Evolutionary conservation across 1,284 basidiomycete species (phyloP), one percentile per base, ranked within the genome.

Genomic region (Irpex sp.): DNA sequence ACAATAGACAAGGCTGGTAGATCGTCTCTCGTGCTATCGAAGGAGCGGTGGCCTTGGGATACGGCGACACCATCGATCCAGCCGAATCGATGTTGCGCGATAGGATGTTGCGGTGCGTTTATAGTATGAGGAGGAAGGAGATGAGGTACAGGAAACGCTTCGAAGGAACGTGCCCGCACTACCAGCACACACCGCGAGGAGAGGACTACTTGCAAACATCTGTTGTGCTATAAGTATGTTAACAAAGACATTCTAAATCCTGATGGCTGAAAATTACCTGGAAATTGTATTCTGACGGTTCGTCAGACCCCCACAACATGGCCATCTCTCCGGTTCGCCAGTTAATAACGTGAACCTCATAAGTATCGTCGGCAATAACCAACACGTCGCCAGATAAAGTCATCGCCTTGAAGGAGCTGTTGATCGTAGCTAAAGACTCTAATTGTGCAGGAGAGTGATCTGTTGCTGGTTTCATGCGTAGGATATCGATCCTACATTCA

Each of bases 11-110:
- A 65, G 71, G 65, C 3, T 73, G 69, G 13, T 60, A 35, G 37
- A n/a, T n/a, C 15, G 60, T 39, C 63, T 26, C 43, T 37, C 33
- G 46, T 57, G 17, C 43, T 56, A 36, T 33, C n/a, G 2, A 47
- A 63, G 0, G 62, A 17, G 15, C 47, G 65, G 55, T 54, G 21
- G 19, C 54, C 43, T 60, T 53, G 21, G 35, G 43, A 57, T 60
- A 77, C 68, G 0, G 78, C 69, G 0, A 83, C 78, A 4, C 82
- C 81, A 58, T 88, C 87, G 7, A 87, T 80, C 87, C 86, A 88
- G 19, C 86, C 86, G 21, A 87, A 87, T 7, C 83, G 80, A 65
- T 82, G 79, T 21, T 65, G 74, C 0, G 78, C 77, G 31, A 83
- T 68, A 4, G 84, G 79, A 0, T 62, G 49, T 0, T 58, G 46